Evolutionary conservation across 257 asterid genomes (phyloP).

Genomic region (Parsonsia alboflavescens): DNA sequence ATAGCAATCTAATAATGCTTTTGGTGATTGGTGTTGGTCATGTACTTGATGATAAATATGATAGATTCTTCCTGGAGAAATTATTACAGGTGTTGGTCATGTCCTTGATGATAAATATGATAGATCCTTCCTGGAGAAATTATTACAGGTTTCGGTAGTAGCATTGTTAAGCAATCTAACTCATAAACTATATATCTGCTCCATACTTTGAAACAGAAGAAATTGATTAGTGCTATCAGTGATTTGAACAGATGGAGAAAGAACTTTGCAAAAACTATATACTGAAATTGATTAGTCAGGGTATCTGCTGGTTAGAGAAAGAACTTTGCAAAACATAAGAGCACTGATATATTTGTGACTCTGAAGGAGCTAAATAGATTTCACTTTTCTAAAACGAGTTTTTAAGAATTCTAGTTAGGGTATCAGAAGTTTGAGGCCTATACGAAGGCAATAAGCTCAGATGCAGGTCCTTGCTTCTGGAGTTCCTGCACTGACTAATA

Average conservation of each 20-base stretch:
- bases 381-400: neutral
- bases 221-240: neutral
- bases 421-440: neutral
- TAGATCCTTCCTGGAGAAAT: neutral
- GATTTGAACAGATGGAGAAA: neutral
- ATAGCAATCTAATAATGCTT: neutral
- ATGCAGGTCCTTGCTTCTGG: neutral
- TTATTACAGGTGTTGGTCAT: neutral
- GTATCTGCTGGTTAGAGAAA: neutral
- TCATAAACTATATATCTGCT: neutral
- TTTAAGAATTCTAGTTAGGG: neutral
- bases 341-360: neutral
- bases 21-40: neutral
- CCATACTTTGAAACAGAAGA: neutral
- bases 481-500: neutral
- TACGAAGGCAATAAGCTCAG: neutral
- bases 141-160: neutral
- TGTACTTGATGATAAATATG: neutral
- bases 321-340: neutral
- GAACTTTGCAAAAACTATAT: neutral
- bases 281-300: no score
- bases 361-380: constrained; percentile 3
- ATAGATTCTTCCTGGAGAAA: neutral
- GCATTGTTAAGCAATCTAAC: neutral
- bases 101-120: neutral